Evolutionary conservation across 305 asterid species (phyloP), one percentile per base, ranked within the genome.

Genomic region (Striga hermonthica): DNA sequence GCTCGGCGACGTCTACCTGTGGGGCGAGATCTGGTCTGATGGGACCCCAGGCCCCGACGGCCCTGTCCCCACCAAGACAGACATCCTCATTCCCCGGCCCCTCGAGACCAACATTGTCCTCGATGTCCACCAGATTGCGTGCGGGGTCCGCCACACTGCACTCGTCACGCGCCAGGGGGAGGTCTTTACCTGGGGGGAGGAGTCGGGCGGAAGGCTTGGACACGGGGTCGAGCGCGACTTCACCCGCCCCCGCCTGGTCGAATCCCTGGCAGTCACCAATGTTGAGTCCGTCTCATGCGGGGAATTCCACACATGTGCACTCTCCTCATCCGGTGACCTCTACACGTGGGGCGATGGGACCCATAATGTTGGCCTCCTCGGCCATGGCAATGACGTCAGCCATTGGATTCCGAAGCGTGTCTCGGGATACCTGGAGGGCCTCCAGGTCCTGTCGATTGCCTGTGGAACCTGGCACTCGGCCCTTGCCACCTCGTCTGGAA

Each of bases 381-480:
- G 97, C 38, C 96, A 88, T 61, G 97, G 91, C n/a, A 86, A 80
- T 65, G 88, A 90, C 15, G 87, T 81, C 48, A 87, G 97, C 80
- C 97, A 92, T 60, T 92, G 98, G 98, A 78, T 87, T 57, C 98
- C 98, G 0, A 92, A 90, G 36, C 65, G 96, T 50, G 76, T 90
- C 77, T 84, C 91, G 0, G 89, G 96, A n/a, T 72, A 79, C 3
- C 64, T 92, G 49, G 98, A 87, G 75, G 97, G 96, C 36, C 80
- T 84, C 67, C 96, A 90, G 71, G 95, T 92, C 78, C 59, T 84
- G 49, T 78, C 89, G 2, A 83, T 92, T 53, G 91, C 97, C 3
- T 90, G 98, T 70, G 97, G 97, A 12, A 68, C 89, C 1, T 90
- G 98, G 97, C 98, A 92, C 69, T 80, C 97, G 5, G 97, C 95